These are phyloP conservation scores for Russula foetens DNA, from an alignment of 768 basidiomycete species.

Conservation along the genomic window DNA sequence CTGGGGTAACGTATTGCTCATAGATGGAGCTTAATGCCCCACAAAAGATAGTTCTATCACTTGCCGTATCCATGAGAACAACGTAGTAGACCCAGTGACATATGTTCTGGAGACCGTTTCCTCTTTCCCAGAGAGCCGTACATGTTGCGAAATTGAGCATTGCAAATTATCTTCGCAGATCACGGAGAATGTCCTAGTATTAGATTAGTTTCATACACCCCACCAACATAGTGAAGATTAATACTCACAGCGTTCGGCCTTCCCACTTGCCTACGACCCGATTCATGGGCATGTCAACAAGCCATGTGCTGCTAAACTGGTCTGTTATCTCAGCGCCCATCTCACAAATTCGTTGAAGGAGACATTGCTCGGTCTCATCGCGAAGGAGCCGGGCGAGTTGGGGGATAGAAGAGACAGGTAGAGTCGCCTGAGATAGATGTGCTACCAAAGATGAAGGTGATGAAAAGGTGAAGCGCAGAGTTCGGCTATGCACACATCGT, in stretches of 20 bases:
- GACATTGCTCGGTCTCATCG: conserved; percentile 68
- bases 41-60: conserved; percentile 11
- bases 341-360: conserved; percentile 62
- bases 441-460: conserved; percentile 73
- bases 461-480: conserved; percentile 64
- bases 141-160: conserved; percentile 11
- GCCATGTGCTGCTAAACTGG: conserved; percentile 53
- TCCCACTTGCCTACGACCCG: conserved; percentile 69
- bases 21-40: not conserved
- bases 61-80: conserved; percentile 16
- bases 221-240: not conserved
- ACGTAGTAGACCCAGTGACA: not conserved
- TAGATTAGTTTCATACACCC: not conserved
- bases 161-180: conserved; percentile 4
- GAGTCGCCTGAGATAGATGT: conserved; percentile 72
- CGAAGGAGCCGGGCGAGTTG: conserved; percentile 66
- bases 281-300: conserved; percentile 63
- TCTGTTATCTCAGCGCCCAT: conserved; percentile 52
- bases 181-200: conserved; percentile 7
- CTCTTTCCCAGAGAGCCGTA: not conserved
- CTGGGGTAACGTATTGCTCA: not conserved
- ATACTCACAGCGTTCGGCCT: conserved; percentile 61
- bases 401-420: conserved; percentile 64
- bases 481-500: conserved; percentile 39
- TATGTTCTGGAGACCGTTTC: conserved; percentile 5